Evolutionary conservation across 805 yeast genomes (phyloP).

Genomic region (Metschnikowia anglica): DNA sequence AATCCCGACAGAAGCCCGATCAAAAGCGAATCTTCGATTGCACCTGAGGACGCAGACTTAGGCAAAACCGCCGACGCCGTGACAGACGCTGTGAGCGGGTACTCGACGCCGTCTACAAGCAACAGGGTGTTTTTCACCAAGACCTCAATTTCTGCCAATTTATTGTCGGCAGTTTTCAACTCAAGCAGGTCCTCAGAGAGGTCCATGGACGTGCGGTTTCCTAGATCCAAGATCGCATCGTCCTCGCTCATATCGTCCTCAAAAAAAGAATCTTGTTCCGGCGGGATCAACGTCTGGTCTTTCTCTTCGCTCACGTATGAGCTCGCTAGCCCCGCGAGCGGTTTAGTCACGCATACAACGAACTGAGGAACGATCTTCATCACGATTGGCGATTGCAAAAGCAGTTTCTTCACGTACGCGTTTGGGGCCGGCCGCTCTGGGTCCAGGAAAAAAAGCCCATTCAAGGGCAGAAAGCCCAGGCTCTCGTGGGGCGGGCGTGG

Average conservation of each 20-base stretch:
- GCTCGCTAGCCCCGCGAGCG: slow-evolving; percentile 34
- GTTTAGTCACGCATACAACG: slow-evolving; percentile 31
- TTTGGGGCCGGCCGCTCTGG: slow-evolving; percentile 2
- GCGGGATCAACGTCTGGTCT: slow-evolving; percentile 33
- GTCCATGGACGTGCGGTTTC: slow-evolving; percentile 1
- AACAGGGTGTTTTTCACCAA: slow-evolving; percentile 35
- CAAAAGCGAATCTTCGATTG: slow-evolving; percentile 38
- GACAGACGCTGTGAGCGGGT: slow-evolving; percentile 31
- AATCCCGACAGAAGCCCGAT: slow-evolving; percentile 42
- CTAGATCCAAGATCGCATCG: slow-evolving; percentile 22
- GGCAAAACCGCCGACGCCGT: slow-evolving; percentile 31
- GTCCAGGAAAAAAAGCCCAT: slow-evolving; percentile 3
- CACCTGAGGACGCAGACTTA: slow-evolving; percentile 10
- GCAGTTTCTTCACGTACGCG: slow-evolving; percentile 33
- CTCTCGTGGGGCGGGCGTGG: not conserved
- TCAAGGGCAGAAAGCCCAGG: not conserved
- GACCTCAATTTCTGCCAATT: slow-evolving; percentile 22
- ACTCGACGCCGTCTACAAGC: slow-evolving; percentile 31
- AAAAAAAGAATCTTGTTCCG: slow-evolving; percentile 37
- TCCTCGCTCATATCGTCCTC: slow-evolving; percentile 39
- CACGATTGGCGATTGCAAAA: slow-evolving; percentile 43
- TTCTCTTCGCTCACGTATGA: slow-evolving; percentile 38
- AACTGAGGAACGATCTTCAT: slow-evolving; percentile 34
- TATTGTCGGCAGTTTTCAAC: slow-evolving; percentile 7
- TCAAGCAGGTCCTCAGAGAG: slow-evolving; percentile 6